These are phyloP conservation scores for Camptophora hylomeconis DNA, from an alignment of 2,329 filamentous ascomycete species.

Conservation along the genomic window DNA sequence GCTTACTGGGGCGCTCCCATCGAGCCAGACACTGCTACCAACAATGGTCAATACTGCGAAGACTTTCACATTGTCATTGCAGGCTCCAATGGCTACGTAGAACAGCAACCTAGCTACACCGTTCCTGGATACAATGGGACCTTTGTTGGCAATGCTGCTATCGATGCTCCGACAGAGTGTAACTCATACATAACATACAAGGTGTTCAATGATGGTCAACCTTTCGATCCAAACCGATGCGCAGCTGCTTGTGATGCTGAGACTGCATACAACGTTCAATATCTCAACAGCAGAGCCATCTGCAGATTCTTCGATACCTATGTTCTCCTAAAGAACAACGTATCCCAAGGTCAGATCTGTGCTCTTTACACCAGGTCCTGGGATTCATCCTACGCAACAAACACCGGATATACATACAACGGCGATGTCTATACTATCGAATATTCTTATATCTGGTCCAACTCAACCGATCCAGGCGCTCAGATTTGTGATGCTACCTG, in stretches of 20 bases:
- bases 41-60: slow-evolving; percentile 18
- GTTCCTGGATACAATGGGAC: slow-evolving; percentile 3
- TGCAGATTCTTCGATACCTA: slow-evolving; percentile 11
- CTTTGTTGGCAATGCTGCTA: slow-evolving; percentile 5
- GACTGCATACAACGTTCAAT: neutral
- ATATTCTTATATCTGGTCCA: neutral
- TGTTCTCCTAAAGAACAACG: slow-evolving; percentile 7
- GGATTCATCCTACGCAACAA: slow-evolving; percentile 19
- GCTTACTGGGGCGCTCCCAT: slow-evolving; percentile 9
- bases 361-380: slow-evolving; percentile 9
- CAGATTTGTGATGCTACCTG: neutral
- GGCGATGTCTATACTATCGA: slow-evolving; percentile 1
- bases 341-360: slow-evolving; percentile 8
- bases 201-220: slow-evolving; percentile 4
- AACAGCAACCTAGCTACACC: slow-evolving; percentile 6
- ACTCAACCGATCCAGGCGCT: slow-evolving; percentile 1
- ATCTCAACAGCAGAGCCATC: slow-evolving; percentile 1
- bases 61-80: slow-evolving; percentile 9
- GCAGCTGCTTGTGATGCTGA: slow-evolving; percentile 4
- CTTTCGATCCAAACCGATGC: slow-evolving; percentile 8
- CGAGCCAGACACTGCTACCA: slow-evolving; percentile 1
- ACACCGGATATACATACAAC: slow-evolving; percentile 12
- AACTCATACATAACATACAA: slow-evolving; percentile 6
- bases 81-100: slow-evolving; percentile 10
- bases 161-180: slow-evolving; percentile 6